Evolutionary conservation across 179 eudicot species (phyloP).

Genomic region (Silene noctiflora): DNA sequence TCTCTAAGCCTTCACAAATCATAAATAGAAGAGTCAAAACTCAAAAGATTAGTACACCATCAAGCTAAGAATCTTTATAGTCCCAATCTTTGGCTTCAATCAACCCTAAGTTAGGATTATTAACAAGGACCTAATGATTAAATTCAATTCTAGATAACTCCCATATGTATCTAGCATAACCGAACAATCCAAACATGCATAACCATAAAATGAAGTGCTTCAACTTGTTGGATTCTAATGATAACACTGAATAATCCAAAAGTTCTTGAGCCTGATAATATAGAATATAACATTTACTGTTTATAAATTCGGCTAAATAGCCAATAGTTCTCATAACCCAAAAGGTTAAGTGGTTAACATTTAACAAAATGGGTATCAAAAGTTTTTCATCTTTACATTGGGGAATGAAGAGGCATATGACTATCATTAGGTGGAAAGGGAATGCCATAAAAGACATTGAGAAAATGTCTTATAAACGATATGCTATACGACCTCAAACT

Average conservation of each 20-base stretch:
- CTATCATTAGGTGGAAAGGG: background rate
- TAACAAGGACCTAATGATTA: no score
- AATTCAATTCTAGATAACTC: background rate
- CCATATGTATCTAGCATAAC: background rate
- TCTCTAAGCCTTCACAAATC: background rate
- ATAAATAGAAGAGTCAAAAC: background rate
- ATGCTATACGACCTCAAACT: background rate
- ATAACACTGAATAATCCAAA: background rate
- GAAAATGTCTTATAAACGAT: background rate
- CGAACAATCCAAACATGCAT: background rate
- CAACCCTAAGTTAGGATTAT: no score
- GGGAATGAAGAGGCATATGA: background rate
- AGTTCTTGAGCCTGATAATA: background rate
- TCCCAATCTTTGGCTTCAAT: no score
- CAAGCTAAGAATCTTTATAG: background rate
- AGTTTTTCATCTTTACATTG: background rate
- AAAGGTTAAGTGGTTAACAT: background rate
- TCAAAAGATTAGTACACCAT: background rate
- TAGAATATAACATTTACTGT: background rate
- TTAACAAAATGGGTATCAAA: background rate
- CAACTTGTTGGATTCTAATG: background rate
- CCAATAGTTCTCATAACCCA: background rate
- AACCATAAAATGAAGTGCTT: background rate
- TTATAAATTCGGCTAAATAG: background rate
- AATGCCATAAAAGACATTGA: slow-evolving; percentile 3